Evolutionary conservation across 495 filamentous ascomycete genomes (phyloP).

Genomic region (Astrocystis sublimbata): DNA sequence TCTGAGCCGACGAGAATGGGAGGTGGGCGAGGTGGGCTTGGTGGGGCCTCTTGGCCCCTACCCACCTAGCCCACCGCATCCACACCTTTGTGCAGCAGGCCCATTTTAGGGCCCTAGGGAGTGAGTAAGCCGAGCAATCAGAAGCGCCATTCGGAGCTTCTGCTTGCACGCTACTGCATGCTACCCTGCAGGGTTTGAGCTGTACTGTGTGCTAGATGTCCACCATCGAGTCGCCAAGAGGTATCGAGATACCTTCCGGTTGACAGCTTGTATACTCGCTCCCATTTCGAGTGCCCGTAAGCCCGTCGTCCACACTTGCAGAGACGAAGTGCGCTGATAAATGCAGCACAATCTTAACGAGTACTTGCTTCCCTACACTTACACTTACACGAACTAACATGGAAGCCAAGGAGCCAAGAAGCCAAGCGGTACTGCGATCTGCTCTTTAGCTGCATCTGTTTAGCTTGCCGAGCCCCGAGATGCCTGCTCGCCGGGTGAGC

Average conservation of each 20-base stretch:
- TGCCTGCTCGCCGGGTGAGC: too few species aligned
- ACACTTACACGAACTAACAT: too few species aligned
- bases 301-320: neutral
- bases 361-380: too few species aligned
- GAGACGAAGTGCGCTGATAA: neutral
- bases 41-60: neutral
- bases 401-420: neutral
- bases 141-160: neutral
- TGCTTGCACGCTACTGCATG: neutral
- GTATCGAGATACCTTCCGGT: too few species aligned
- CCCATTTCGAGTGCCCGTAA: too few species aligned
- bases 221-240: too few species aligned
- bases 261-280: too few species aligned
- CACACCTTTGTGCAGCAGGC: conserved; percentile 5
- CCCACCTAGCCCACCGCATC: neutral
- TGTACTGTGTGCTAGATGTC: neutral
- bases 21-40: too few species aligned
- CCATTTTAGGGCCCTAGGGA: conserved; percentile 4
- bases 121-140: conserved; percentile 10
- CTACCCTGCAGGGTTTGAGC: neutral
- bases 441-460: conserved; percentile 8
- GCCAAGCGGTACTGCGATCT: conserved; percentile 9
- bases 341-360: too few species aligned
- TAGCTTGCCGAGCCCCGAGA: conserved; percentile 16
- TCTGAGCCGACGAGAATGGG: too few species aligned